Percentiles rank a stretch among this genome's conserved stretches.
Conservation (phyloP, 1,139 yeast genomes). For the Lodderomyces pseudojiufengensis region DNA sequence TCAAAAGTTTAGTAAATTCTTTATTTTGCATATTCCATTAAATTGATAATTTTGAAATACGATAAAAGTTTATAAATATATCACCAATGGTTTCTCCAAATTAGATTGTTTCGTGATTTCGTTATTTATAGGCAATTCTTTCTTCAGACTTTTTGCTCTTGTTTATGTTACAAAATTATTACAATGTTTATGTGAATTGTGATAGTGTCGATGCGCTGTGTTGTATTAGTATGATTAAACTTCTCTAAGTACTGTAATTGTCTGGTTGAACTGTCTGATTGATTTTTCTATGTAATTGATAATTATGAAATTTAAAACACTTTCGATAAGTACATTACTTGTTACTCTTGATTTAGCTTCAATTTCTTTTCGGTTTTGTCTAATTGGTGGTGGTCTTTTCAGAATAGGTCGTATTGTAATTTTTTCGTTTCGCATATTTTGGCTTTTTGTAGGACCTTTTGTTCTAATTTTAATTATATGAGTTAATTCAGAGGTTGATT, state of each 20-base stretch:
- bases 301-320: too few species aligned
- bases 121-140: slow-evolving; percentile 55
- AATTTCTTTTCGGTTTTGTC: slow-evolving; percentile 29
- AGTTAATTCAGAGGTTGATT: slow-evolving; percentile 24
- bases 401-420: slow-evolving; percentile 4
- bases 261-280: too few species aligned
- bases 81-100: background rate
- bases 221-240: too few species aligned
- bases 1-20: slow-evolving; percentile 8
- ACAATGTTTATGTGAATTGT: too few species aligned
- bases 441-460: slow-evolving; percentile 77
- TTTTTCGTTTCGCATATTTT: slow-evolving; percentile 16
- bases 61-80: too few species aligned
- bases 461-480: slow-evolving; percentile 64
- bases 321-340: too few species aligned
- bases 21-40: too few species aligned
- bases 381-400: slow-evolving; percentile 28
- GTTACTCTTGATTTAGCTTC: too few species aligned
- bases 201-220: too few species aligned
- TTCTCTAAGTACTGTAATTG: too few species aligned
- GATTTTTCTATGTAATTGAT: too few species aligned
- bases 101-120: background rate
- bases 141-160: slow-evolving; percentile 71
- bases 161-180: slow-evolving; percentile 55
- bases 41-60: too few species aligned